These are phyloP conservation scores for Carex cristatella DNA, from an alignment of 176 grass and related monocot genomes.

Conservation along the genomic window DNA sequence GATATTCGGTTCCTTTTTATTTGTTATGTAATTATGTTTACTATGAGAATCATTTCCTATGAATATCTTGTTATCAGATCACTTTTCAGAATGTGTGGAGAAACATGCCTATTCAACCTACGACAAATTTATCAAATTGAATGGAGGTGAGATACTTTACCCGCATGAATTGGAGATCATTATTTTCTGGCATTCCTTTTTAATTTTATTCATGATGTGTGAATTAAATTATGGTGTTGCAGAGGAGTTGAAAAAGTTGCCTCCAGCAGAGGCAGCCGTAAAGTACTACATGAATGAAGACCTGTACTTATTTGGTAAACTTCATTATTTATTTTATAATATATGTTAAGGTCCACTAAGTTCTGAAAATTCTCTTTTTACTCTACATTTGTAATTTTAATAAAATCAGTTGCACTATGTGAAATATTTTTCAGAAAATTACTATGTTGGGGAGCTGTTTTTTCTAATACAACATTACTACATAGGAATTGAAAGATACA, in stretches of 20 bases:
- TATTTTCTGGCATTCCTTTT: not conserved
- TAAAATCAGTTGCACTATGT: not conserved
- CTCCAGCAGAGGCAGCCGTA: slow-evolving; percentile 58
- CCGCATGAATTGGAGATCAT: not conserved
- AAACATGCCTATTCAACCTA: slow-evolving; percentile 94
- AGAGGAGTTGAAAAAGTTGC: slow-evolving; percentile 81
- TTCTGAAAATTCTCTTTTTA: not conserved
- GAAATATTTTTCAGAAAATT: not conserved
- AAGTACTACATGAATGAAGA: slow-evolving; percentile 90
- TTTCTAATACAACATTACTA: not conserved
- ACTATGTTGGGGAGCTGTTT: not conserved
- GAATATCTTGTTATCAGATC: slow-evolving; percentile 49
- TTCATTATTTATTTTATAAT: not conserved
- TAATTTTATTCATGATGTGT: not conserved
- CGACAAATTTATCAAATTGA: slow-evolving; percentile 82
- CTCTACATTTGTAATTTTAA: not conserved
- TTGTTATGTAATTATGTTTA: not conserved
- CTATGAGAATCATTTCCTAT: not conserved
- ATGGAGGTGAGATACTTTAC: slow-evolving; percentile 49
- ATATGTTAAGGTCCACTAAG: not conserved
- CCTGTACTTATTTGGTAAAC: slow-evolving; percentile 83
- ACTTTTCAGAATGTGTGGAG: slow-evolving; percentile 98
- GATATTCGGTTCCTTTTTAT: not conserved
- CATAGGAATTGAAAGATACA: not conserved
- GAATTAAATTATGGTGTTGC: slow-evolving; percentile 28